These are phyloP conservation scores for Colletotrichum brevisporum DNA, from an alignment of 2,329 filamentous ascomycete genomes.

Conservation along the genomic window DNA sequence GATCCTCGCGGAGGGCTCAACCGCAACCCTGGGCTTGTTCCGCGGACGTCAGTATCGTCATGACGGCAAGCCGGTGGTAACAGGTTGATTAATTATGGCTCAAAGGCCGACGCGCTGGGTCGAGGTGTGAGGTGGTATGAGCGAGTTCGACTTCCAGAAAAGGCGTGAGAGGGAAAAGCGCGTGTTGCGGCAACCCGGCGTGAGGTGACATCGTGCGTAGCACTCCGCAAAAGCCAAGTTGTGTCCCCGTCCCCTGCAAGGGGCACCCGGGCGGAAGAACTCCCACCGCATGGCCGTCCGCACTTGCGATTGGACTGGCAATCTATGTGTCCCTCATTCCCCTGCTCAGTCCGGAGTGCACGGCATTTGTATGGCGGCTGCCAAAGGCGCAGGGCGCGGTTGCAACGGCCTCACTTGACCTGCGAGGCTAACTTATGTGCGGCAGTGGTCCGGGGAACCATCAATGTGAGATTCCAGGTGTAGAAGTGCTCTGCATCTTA, in stretches of 20 bases:
- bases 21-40: not conserved
- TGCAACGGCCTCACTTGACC: slow-evolving; percentile 13
- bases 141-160: slow-evolving; percentile 2
- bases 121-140: not conserved
- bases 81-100: slow-evolving; percentile 13
- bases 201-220: slow-evolving; percentile 20
- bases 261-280: slow-evolving; percentile 22
- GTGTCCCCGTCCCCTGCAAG: not conserved
- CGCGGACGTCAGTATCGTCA: not conserved
- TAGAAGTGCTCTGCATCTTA: not conserved
- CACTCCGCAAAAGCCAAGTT: slow-evolving; percentile 32
- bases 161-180: not conserved
- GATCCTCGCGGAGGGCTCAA: not conserved
- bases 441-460: slow-evolving; percentile 8
- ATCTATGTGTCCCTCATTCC: not conserved
- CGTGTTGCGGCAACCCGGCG: slow-evolving; percentile 7
- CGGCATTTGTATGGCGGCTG: slow-evolving; percentile 22
- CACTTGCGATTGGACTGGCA: slow-evolving; percentile 13
- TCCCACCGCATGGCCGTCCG: slow-evolving; percentile 1
- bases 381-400: not conserved
- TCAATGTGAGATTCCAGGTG: not conserved
- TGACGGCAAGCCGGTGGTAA: not conserved
- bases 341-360: slow-evolving; percentile 17
- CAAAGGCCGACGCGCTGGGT: not conserved
- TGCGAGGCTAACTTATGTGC: slow-evolving; percentile 27